These are phyloP conservation scores for Blakeslea trispora DNA, from an alignment of 371 early-diverging fungal genomes.

Conservation along the genomic window DNA sequence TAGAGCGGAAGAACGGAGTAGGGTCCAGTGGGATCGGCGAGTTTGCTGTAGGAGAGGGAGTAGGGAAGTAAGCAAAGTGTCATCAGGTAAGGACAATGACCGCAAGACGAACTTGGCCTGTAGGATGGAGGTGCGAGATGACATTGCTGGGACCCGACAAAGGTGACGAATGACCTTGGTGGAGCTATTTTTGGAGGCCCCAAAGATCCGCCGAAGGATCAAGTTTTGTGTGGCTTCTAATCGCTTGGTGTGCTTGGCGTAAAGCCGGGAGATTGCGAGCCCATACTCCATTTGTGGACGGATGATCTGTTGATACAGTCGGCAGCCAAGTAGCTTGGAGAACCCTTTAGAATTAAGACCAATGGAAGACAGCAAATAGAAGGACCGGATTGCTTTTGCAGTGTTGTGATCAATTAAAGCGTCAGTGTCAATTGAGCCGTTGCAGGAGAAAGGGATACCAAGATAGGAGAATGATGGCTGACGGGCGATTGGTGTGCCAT, in stretches of 20 bases:
- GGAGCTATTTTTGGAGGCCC: not conserved
- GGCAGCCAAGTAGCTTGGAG: not conserved
- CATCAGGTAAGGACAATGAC: not conserved
- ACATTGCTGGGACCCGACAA: not conserved
- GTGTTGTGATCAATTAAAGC: not conserved
- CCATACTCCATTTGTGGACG: constrained; percentile 18
- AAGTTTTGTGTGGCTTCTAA: not conserved
- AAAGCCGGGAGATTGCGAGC: constrained; percentile 1
- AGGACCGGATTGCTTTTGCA: not conserved
- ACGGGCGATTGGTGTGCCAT: not conserved
- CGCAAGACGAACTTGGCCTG: not conserved
- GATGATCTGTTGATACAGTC: constrained; percentile 5
- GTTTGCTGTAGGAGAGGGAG: not conserved
- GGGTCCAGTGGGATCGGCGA: not conserved
- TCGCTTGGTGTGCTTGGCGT: not conserved
- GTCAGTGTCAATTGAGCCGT: not conserved
- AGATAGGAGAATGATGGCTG: constrained; percentile 4
- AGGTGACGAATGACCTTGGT: not conserved
- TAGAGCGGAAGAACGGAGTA: not conserved
- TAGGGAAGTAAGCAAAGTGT: not conserved
- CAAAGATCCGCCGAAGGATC: not conserved
- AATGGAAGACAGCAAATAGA: not conserved
- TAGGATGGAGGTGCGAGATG: not conserved
- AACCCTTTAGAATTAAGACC: constrained; percentile 34
- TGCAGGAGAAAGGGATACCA: not conserved